Conservation (phyloP, 345 rosid species). For the Eutrema japonicum region DNA sequence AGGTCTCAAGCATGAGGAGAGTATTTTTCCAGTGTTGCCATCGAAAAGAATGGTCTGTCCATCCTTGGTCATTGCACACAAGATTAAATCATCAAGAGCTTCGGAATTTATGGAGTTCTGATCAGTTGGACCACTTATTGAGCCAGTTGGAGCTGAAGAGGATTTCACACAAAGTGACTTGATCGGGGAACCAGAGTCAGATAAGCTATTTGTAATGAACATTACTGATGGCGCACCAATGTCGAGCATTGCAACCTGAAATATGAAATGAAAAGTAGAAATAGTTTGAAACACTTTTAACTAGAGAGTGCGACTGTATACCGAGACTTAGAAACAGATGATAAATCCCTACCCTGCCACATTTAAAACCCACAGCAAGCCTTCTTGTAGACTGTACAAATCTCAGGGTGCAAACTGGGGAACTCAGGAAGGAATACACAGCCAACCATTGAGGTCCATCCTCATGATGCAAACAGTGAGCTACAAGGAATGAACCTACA, state of each 20-base stretch:
- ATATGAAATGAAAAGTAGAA: constrained; percentile 40
- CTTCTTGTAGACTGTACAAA: constrained; percentile 58
- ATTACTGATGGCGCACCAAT: constrained; percentile 57
- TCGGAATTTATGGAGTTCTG: constrained; percentile 41
- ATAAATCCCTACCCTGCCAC: constrained; percentile 67
- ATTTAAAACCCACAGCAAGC: constrained; percentile 81
- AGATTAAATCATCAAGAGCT: constrained; percentile 44
- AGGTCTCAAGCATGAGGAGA: constrained; percentile 49
- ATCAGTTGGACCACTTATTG: constrained; percentile 43
- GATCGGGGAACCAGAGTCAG: constrained; percentile 58
- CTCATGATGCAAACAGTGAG: constrained; percentile 56
- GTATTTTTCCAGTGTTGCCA: constrained; percentile 55
- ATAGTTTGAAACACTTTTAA: constrained; percentile 23
- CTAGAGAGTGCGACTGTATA: constrained; percentile 10
- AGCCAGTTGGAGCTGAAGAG: constrained; percentile 43
- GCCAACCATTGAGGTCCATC: constrained; percentile 74
- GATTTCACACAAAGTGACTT: constrained; percentile 56
- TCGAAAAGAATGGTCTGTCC: constrained; percentile 61
- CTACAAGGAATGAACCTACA: constrained; percentile 49
- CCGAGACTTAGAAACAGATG: constrained; percentile 26
- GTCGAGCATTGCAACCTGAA: constrained; percentile 89
- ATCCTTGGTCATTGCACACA: constrained; percentile 67
- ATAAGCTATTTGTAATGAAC: constrained; percentile 62
- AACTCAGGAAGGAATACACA: constrained; percentile 61
- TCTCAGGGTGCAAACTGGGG: constrained; percentile 59